Evolutionary conservation across 1,284 basidiomycete genomes (phyloP).

Genomic region (Apiotrichum gracile): DNA sequence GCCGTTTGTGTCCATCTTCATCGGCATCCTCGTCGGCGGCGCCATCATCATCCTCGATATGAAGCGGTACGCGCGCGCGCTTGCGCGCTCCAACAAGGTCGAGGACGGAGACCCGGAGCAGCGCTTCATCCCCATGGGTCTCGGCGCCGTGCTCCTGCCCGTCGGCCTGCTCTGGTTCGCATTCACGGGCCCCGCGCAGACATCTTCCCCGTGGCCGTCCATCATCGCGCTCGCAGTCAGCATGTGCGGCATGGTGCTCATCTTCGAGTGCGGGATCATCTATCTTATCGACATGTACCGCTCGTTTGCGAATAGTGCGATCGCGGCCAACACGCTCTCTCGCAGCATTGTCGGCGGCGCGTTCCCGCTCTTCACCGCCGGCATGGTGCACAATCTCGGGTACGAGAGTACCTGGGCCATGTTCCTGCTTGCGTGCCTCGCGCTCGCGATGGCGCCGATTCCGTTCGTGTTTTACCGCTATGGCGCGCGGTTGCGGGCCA

Average conservation of each 20-base stretch:
- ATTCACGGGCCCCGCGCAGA: slow-evolving; percentile 22
- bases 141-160: slow-evolving; percentile 13
- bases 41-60: slow-evolving; percentile 18
- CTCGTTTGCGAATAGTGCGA: slow-evolving; percentile 20
- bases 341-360: slow-evolving; percentile 15
- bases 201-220: slow-evolving; percentile 12
- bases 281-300: slow-evolving; percentile 20
- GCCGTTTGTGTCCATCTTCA: slow-evolving; percentile 16
- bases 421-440: slow-evolving; percentile 14
- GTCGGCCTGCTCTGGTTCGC: slow-evolving; percentile 25
- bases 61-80: slow-evolving; percentile 12
- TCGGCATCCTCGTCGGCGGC: slow-evolving; percentile 20
- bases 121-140: slow-evolving; percentile 20
- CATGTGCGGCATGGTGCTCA: slow-evolving; percentile 21
- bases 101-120: slow-evolving; percentile 15
- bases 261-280: slow-evolving; percentile 20
- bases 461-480: slow-evolving; percentile 14
- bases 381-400: slow-evolving; percentile 22
- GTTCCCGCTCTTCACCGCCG: slow-evolving; percentile 22
- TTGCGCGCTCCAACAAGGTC: background rate
- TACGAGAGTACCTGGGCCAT: slow-evolving; percentile 16
- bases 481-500: slow-evolving; percentile 8
- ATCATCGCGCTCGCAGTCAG: slow-evolving; percentile 19
- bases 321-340: slow-evolving; percentile 24
- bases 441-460: slow-evolving; percentile 14